Evolutionary conservation across 225 moss, liverwort and hornwort species (phyloP).

Genomic region (Bryum argenteum): DNA sequence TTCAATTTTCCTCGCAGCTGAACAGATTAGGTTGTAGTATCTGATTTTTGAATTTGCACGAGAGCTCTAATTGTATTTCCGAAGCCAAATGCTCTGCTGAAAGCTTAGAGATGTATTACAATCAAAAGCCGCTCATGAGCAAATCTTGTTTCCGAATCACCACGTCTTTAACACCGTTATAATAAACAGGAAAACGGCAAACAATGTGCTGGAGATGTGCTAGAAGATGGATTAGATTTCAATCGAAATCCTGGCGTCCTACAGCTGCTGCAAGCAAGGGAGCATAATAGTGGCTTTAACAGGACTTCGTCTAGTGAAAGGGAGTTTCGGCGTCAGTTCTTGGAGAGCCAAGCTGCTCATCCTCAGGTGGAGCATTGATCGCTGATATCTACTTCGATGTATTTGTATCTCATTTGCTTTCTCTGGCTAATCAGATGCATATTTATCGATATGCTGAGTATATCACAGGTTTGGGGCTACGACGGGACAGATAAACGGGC

Average conservation of each 20-base stretch:
- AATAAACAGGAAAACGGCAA: slow-evolving; percentile 37
- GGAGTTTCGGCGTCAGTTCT: slow-evolving; percentile 60
- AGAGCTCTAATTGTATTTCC: neutral
- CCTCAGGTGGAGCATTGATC: slow-evolving; percentile 56
- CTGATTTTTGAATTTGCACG: slow-evolving; percentile 1
- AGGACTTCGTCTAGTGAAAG: slow-evolving; percentile 38
- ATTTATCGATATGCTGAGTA: slow-evolving; percentile 9
- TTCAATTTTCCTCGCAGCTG: neutral
- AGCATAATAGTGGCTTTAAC: slow-evolving; percentile 40
- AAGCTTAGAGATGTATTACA: slow-evolving; percentile 15
- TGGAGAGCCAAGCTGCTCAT: slow-evolving; percentile 64
- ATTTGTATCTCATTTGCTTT: slow-evolving; percentile 21
- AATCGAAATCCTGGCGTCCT: slow-evolving; percentile 43
- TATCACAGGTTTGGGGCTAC: slow-evolving; percentile 76
- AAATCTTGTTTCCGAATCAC: slow-evolving; percentile 18
- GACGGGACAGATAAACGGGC: slow-evolving; percentile 51
- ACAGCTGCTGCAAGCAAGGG: slow-evolving; percentile 54
- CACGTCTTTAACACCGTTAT: slow-evolving; percentile 17
- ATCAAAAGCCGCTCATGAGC: slow-evolving; percentile 10
- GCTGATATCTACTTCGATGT: neutral
- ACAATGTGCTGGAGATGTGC: slow-evolving; percentile 31
- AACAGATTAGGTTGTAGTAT: slow-evolving; percentile 10
- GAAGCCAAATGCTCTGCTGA: slow-evolving; percentile 15
- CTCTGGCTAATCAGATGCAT: slow-evolving; percentile 8
- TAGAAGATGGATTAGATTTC: slow-evolving; percentile 33